These are phyloP conservation scores for Cryphonectria nitschkei DNA, from an alignment of 2,329 filamentous ascomycete species.

Conservation along the genomic window DNA sequence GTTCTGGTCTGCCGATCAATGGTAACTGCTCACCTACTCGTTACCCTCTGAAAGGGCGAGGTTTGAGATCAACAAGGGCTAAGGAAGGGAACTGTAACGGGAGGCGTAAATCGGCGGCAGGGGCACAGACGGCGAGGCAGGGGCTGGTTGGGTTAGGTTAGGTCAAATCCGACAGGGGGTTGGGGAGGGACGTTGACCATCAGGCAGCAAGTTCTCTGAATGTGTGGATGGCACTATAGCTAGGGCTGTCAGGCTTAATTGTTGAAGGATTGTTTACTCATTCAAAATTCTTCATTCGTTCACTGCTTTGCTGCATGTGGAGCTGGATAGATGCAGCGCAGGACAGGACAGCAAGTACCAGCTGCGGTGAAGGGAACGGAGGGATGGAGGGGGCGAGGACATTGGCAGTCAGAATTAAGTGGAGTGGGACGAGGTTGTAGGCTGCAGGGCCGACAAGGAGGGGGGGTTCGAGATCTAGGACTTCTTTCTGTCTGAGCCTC, in stretches of 20 bases:
- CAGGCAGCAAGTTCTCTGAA: background rate
- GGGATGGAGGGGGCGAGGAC: background rate
- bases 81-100: background rate
- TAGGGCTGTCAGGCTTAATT: background rate
- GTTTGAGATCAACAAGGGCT: background rate
- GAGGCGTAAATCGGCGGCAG: background rate
- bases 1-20: background rate
- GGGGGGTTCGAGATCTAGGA: background rate
- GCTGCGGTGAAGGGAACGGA: background rate
- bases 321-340: background rate
- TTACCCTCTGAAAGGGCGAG: background rate
- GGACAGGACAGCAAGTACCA: background rate
- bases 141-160: background rate
- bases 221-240: conserved; percentile 2
- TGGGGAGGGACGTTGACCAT: background rate
- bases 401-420: background rate
- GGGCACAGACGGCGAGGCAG: background rate
- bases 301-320: background rate
- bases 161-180: background rate
- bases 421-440: background rate
- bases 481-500: background rate
- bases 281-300: background rate
- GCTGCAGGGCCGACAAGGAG: background rate
- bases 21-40: background rate
- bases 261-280: background rate